Base-by-base conservation (phyloP, 208 protist species). In the Acanthamoeba polyphaga region DNA sequence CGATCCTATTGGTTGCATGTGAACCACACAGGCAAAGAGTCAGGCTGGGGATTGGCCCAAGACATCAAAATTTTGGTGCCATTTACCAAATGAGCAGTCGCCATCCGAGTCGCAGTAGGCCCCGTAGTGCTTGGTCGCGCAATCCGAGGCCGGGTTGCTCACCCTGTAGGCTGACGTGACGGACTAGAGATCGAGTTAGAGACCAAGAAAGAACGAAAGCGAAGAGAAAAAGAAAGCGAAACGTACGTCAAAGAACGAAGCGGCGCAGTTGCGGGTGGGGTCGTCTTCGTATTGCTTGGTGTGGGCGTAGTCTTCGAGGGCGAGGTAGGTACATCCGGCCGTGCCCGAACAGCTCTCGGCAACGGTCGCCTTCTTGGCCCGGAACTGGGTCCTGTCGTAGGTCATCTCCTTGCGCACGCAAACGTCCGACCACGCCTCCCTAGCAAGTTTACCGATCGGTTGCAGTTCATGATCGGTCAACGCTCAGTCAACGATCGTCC, bases 221-320 rank as follows among this genome's bases (percentile, higher is more conserved):
- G 53, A 43, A 43, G 70, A 19, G 0, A 7, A 10, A 27, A 19
- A 49, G 0, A 19, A 1, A 51, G 70, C 32, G 12, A n/a, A 4
- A 8, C 62, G 34, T 19, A 80, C 70, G 8, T 80, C 32, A 22
- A 49, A 32, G 70, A 80, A 46, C 24, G 24, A 19, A 19, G 70
- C 29, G 38, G 70, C 70, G 38, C 70, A 80, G 70, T 80, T 80
- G 70, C 70, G 70, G 29, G 70, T 80, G 38, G 70, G 70, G n/a
- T 80, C 70, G 32, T 80, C 70, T 7, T 32, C 70, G n/a, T 32
- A 80, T 19, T 80, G 70, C 24, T 80, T 80, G 17, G 38, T 38
- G 66, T 34, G 66, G 22, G 70, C 70, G 38, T 80, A 80, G 38
- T 80, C 70, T 4, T 80, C 70, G 1, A 80, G 70, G 10, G 70